These are phyloP conservation scores for Dictyophora rubrovolvata DNA, from an alignment of 768 basidiomycete genomes.

Conservation along the genomic window DNA sequence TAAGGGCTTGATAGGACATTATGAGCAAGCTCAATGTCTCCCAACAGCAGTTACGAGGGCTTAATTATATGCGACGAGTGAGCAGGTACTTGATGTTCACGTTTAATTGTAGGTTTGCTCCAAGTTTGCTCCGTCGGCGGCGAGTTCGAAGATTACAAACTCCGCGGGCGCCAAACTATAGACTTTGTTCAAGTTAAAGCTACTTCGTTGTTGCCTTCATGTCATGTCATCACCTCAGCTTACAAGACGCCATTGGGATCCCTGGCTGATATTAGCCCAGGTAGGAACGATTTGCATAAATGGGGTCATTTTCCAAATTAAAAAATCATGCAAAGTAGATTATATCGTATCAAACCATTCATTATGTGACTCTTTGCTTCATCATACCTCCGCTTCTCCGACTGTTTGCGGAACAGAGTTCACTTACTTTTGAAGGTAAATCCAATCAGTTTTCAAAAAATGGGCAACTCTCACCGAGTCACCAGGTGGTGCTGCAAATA, in stretches of 20 bases:
- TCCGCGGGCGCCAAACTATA: background rate
- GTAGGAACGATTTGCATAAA: constrained; percentile 26
- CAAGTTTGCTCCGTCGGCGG: too few relatives aligned
- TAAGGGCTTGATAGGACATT: constrained; percentile 22
- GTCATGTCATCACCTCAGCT: constrained; percentile 24
- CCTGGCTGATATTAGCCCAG: constrained; percentile 78
- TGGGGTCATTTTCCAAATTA: background rate
- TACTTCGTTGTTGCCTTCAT: background rate
- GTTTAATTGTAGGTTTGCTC: too few relatives aligned
- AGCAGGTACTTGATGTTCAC: too few relatives aligned
- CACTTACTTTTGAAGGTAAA: constrained; percentile 57
- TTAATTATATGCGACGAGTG: too few relatives aligned
- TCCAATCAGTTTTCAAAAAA: background rate
- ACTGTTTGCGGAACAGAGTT: constrained; percentile 61
- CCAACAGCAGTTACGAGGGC: constrained; percentile 1
- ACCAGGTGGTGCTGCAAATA: constrained; percentile 6
- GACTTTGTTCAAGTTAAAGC: background rate
- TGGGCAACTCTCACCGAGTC: background rate
- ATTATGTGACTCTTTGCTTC: constrained; percentile 83
- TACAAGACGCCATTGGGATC: constrained; percentile 67
- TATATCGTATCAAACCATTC: constrained; percentile 83
- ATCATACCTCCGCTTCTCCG: constrained; percentile 72
- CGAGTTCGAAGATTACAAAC: background rate
- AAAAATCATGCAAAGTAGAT: constrained; percentile 43
- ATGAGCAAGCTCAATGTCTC: constrained; percentile 17